Conservation (phyloP, 768 basidiomycete species). For the Mycena filopes region DNA sequence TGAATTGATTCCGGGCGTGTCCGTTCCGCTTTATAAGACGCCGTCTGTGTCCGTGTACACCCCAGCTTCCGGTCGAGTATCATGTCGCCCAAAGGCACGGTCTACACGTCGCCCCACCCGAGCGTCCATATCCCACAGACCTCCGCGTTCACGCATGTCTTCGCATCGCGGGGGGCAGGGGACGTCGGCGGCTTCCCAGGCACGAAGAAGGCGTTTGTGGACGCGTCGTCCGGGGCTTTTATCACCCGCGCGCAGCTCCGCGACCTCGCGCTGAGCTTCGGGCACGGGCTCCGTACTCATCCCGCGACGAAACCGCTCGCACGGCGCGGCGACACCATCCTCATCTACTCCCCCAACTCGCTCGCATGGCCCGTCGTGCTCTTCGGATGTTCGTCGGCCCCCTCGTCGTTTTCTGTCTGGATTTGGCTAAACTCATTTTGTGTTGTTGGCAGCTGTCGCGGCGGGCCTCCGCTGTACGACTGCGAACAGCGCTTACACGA, state of each 20-base stretch:
- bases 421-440: neutral
- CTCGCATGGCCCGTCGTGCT: constrained; percentile 63
- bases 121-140: constrained; percentile 37
- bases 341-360: constrained; percentile 66
- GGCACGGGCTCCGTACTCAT: constrained; percentile 52
- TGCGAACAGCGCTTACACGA: constrained; percentile 64
- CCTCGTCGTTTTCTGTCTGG: neutral
- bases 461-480: constrained; percentile 63
- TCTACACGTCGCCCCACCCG: constrained; percentile 44
- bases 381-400: constrained; percentile 37
- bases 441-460: constrained; percentile 48
- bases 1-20: too few species aligned
- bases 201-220: constrained; percentile 59
- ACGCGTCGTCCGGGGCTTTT: constrained; percentile 57
- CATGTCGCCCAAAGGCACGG: constrained; percentile 31
- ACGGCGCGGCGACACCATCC: constrained; percentile 54
- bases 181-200: constrained; percentile 50
- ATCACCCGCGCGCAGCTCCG: constrained; percentile 59
- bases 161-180: constrained; percentile 24
- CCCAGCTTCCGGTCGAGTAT: too few species aligned
- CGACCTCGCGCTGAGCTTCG: constrained; percentile 58
- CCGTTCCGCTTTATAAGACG: neutral
- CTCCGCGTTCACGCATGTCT: constrained; percentile 46
- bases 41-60: neutral
- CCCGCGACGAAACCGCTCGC: constrained; percentile 36